Evolutionary conservation across 176 grass and related monocot species (phyloP), one percentile per base, ranked within the genome.

Genomic region (Echinochloa phyllopogon): DNA sequence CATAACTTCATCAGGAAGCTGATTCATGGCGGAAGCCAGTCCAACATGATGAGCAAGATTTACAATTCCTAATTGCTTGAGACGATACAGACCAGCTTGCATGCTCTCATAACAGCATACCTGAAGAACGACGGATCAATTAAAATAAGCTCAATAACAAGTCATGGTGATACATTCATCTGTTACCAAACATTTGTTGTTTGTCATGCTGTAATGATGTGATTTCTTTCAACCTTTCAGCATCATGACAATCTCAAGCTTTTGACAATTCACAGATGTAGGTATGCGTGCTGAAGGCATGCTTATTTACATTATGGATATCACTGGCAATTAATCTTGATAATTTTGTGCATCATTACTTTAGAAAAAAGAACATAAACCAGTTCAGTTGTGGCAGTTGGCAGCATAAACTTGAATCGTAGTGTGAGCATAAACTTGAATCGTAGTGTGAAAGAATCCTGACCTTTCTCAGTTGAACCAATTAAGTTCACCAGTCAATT

Each of bases 31-130:
- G 6, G 92, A 87, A 74, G 91, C 86, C 77, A 98, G 87, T 83
- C 95, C 95, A 67, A 76, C 50, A 27, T 88, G 87, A 21, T 94
- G 88, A 55, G 75, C 89, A 62, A 97, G 88, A 78, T 79, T 91
- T 66, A 80, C 62, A 80, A 98, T 94, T 85, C 95, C 95, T 80
- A 98, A 93, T 55, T 83, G 91, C 52, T 86, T 86, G 36, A 98
- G 90, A 87, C 91, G 92, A 69, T 93, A 86, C 58, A 86, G 68
- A 40, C 90, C 95, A 87, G 95, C 92, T 88, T 91, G 92, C 95
- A 94, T 94, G 83, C 95, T 98, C 83, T 98, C 95, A 84, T 91
- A 93, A 84, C 88, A 94, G 75, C 95, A 98, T 9, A 98, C 95
- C 95, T 98, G 83, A 85, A 63, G 48, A 55, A 85, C 20, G 23